These are phyloP conservation scores for Saccharomyces jurei DNA, from an alignment of 805 yeast species.

Conservation along the genomic window DNA sequence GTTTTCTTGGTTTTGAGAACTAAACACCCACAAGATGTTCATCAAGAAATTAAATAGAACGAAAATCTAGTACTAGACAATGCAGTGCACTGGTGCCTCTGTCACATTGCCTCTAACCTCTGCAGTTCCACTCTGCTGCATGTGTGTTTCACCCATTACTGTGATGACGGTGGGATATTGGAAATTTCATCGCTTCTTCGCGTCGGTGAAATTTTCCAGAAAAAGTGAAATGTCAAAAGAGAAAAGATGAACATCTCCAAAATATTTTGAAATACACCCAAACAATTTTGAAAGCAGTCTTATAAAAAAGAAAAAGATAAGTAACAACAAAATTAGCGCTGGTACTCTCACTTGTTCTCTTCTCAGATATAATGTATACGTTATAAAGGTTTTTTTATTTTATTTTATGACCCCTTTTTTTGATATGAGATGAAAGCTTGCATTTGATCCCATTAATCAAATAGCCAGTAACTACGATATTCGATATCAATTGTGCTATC, in stretches of 20 bases:
- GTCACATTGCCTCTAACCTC: neutral
- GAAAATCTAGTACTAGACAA: neutral
- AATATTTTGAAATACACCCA: neutral
- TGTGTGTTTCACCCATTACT: neutral
- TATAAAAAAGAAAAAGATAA: neutral
- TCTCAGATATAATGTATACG: too few species aligned
- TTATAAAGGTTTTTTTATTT: too few species aligned
- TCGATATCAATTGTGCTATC: neutral
- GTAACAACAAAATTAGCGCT: too few species aligned
- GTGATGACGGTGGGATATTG: neutral
- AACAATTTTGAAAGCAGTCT: neutral
- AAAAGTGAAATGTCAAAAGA: neutral
- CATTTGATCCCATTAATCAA: neutral
- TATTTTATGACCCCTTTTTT: too few species aligned
- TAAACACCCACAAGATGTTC: neutral
- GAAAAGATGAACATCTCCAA: neutral
- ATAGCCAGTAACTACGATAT: neutral
- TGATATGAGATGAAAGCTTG: neutral
- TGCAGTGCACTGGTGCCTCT: neutral
- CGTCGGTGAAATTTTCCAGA: neutral
- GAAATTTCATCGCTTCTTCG: neutral
- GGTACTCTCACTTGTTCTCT: neutral
- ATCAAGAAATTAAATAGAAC: neutral
- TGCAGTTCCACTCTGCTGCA: neutral
- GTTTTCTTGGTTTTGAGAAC: neutral